Conservation (phyloP, 352 stramenopile species). For the Pythium brachiatum region DNA sequence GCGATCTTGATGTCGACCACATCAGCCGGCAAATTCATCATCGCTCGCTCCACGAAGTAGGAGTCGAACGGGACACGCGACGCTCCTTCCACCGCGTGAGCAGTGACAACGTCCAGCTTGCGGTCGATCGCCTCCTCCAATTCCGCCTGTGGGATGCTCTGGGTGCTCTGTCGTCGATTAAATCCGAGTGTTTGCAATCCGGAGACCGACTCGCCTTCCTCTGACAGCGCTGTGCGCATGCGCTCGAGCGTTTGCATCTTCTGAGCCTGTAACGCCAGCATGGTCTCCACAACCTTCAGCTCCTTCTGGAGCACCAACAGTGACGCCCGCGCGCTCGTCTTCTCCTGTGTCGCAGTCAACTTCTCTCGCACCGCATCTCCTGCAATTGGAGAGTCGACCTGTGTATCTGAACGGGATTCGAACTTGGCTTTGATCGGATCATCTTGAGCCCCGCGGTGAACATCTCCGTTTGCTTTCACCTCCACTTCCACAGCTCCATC, state of each 20-base stretch:
- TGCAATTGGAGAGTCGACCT: neutral
- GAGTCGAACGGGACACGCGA: conserved; percentile 30
- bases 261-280: conserved; percentile 15
- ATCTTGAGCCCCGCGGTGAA: neutral
- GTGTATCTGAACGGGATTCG: neutral
- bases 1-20: conserved; percentile 47
- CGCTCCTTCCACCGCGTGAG: neutral
- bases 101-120: conserved; percentile 7
- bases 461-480: neutral
- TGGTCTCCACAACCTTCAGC: conserved; percentile 14
- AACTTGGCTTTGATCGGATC: neutral
- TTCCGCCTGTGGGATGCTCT: neutral
- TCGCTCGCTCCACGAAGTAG: conserved; percentile 40
- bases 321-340: conserved; percentile 1
- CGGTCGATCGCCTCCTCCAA: conserved; percentile 11
- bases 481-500: conserved; percentile 5
- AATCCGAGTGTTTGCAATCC: neutral
- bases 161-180: neutral
- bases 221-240: conserved; percentile 8
- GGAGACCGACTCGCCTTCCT: neutral
- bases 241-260: conserved; percentile 19
- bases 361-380: neutral
- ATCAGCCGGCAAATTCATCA: conserved; percentile 2
- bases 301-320: conserved; percentile 20
- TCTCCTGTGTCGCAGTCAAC: neutral